Evolutionary conservation across 345 rosid species (phyloP), one percentile per base, ranked within the genome.

Genomic region (Geranium brycei): DNA sequence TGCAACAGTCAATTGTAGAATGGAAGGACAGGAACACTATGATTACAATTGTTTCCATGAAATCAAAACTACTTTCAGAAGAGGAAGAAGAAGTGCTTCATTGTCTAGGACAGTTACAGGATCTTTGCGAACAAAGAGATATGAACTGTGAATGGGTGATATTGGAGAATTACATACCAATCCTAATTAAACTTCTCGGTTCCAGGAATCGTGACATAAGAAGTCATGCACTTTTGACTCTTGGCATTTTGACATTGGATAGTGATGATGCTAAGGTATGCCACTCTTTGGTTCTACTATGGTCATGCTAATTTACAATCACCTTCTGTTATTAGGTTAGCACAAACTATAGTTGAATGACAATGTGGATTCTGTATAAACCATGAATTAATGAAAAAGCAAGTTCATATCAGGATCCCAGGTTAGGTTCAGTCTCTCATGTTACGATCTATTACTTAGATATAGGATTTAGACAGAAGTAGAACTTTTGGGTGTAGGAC

Each of bases 21-120:
- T 86, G 91, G 91, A 83, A 80, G 74, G 88, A 86, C 59, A 75
- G 91, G 64, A 86, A 86, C 66, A 82, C 78, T 8, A 86, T 86
- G 85, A 86, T 83, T 65, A 76, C 72, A 58, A 80, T 86, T 69
- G 84, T 81, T 76, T 77, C 80, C 55, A 68, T 82, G 66, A 83
- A 76, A 70, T 70, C 81, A 64, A 80, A 77, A 71, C 85, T 86
- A 57, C 11, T 38, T 56, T 76, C 76, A 41, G 78, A 68, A 28
- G 80, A 78, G 17, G 85, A 69, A 58, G 81, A 70, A 61, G 88
- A 83, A 67, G 82, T 82, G 69, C 69, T 78, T 64, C 58, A 62
- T 62, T 82, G 73, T 64, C 82, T 86, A 31, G 78, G 66, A 60
- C 73, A 79, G 76, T 77, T 86, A 31, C 70, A 79, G 68, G 80